These are phyloP conservation scores for Rusavskia elegans DNA, from an alignment of 495 filamentous ascomycete genomes.

Conservation along the genomic window DNA sequence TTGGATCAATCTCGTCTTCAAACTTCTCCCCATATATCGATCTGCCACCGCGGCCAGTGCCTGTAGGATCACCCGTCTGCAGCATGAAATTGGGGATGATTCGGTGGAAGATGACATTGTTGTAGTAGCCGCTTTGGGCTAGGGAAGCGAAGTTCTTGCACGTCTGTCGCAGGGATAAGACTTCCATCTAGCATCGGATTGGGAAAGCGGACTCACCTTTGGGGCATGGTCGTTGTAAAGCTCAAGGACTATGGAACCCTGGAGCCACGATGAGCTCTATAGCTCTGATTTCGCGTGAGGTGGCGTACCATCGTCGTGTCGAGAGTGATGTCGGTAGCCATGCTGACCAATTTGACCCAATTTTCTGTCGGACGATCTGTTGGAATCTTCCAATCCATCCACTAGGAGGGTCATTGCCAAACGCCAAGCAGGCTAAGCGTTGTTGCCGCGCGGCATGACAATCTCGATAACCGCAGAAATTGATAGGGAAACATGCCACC, in stretches of 20 bases:
- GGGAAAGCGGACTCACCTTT: conserved; percentile 24
- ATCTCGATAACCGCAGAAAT: too few relatives aligned
- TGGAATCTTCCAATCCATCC: too few relatives aligned
- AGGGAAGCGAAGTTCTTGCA: conserved; percentile 82
- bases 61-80: conserved; percentile 90
- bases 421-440: too few relatives aligned
- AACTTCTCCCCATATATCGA: conserved; percentile 93
- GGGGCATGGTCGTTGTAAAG: conserved; percentile 75
- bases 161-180: conserved; percentile 25
- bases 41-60: conserved; percentile 78
- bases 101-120: conserved; percentile 74
- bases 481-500: too few relatives aligned
- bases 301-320: conserved; percentile 66
- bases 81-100: conserved; percentile 96
- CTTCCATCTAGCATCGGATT: too few relatives aligned
- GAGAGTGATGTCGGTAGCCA: conserved; percentile 62
- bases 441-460: too few relatives aligned
- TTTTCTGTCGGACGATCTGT: too few relatives aligned
- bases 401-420: too few relatives aligned
- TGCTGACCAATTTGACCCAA: conserved; percentile 13
- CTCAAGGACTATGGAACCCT: conserved; percentile 76
- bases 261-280: conserved; percentile 9
- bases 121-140: conserved; percentile 70
- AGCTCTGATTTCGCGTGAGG: neutral
- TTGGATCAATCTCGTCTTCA: conserved; percentile 69